Percentiles rank a stretch among this genome's conserved stretches.
Conservation (phyloP, 2,329 filamentous ascomycete species). For the Fusarium nematophilum region DNA sequence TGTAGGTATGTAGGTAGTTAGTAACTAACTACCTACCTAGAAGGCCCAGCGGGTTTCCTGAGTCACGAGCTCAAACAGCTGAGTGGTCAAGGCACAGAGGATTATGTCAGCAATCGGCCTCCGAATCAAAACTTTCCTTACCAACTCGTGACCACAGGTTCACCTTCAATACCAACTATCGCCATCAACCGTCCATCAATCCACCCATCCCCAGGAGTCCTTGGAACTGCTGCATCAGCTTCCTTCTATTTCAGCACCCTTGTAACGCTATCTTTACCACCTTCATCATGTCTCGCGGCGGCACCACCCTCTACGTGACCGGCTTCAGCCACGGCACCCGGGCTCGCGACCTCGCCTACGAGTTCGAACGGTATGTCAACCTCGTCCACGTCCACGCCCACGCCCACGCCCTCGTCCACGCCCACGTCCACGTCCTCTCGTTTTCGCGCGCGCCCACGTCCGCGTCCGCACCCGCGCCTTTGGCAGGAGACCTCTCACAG, state of each 20-base stretch:
- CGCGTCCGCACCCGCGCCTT: conserved; percentile 33
- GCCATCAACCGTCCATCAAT: conserved; percentile 39
- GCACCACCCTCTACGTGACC: conserved; percentile 96
- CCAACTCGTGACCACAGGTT: conserved; percentile 37
- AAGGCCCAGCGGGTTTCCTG: no score
- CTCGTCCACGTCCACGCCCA: conserved; percentile 54
- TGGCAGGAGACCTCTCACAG: conserved; percentile 32
- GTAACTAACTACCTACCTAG: no score
- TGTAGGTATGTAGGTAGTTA: no score
- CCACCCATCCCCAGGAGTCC: conserved; percentile 24
- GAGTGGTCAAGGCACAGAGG: neutral
- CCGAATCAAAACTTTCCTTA: conserved; percentile 42
- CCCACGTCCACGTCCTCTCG: conserved; percentile 51
- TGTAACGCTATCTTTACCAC: conserved; percentile 13
- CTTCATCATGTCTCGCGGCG: conserved; percentile 84
- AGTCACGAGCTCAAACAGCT: no score
- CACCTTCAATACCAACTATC: conserved; percentile 31
- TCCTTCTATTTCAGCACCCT: conserved; percentile 16
- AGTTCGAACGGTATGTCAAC: conserved; percentile 99
- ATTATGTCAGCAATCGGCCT: conserved; percentile 42
- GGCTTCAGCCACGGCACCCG: conserved; percentile 99
- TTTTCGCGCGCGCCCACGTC: conserved; percentile 43
- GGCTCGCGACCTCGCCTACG: conserved; percentile 98
- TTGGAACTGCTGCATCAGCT: conserved; percentile 43
- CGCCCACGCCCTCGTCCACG: conserved; percentile 54